Base-by-base conservation (phyloP, 306 rosid species). In the Quercus alba region DNA sequence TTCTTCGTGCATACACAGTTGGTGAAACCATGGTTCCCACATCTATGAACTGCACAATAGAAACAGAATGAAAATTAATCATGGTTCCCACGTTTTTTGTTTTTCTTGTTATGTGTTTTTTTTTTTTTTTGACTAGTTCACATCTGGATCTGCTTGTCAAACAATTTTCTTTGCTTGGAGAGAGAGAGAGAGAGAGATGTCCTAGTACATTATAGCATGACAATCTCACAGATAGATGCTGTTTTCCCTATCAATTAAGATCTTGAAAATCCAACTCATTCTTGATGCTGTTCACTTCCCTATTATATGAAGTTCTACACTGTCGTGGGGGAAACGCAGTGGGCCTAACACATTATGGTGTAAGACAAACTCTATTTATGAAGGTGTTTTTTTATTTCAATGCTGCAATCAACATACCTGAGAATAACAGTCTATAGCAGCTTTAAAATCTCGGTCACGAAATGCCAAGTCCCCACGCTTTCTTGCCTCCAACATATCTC, bases 391-490 rank as follows among this genome's bases (percentile, higher is more conserved):
- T 68, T 68, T 68, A 35, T 68, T 25, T 33, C 28, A 68, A 68
- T 18, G 0, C 54, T 46, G 62, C 56, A 56, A 49, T 51, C 28
- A 33, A 44, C 72, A 66, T 55, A 89, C 97, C 94, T 89, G 93
- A 58, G 90, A 91, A 76, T 91, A 89, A 83, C 88, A 84, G 79
- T 84, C 91, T 55, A 91, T 88, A 63, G 97, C 88, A 57, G 90
- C 73, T 85, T 76, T 91, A 76, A 90, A 88, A 87, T 91, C 94
- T 85, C 75, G 86, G 80, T 90, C 97, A 23, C 92, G 97, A 62
- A 91, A 91, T 71, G 97, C 97, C 80, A 87, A 66, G 85, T 93
- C 94, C 19, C 93, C 94, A 15, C 87, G 89, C 84, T 89, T 91
- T 82, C 97, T 83, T 63, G 94, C 94, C 75, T 83, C 92, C 84